These are phyloP conservation scores for Stentor roeselii DNA, from an alignment of 73 alveolate species.

Conservation along the genomic window DNA sequence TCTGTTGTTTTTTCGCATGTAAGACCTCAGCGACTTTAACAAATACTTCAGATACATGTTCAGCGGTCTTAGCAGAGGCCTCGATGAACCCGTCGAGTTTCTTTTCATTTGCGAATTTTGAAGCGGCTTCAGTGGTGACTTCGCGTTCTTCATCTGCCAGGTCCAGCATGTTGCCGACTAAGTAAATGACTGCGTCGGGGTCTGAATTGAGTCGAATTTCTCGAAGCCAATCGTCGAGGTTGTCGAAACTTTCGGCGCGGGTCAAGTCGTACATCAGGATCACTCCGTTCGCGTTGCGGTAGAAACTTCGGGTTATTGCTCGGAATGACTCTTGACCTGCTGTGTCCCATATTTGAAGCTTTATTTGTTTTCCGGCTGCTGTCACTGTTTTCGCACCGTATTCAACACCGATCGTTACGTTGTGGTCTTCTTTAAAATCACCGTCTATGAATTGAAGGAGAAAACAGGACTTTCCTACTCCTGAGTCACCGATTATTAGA, in stretches of 20 bases:
- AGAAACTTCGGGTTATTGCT: constrained; percentile 75
- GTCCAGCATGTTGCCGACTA: constrained; percentile 44
- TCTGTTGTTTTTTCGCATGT: no score
- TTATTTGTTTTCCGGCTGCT: constrained; percentile 53
- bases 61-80: constrained; percentile 31
- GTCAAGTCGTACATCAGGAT: constrained; percentile 72
- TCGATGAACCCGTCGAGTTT: constrained; percentile 33
- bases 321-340: constrained; percentile 94
- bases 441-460: constrained; percentile 66
- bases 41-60: constrained; percentile 29
- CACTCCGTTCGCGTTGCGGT: constrained; percentile 87
- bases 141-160: constrained; percentile 33
- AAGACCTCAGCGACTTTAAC: background rate
- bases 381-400: constrained; percentile 78
- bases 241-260: constrained; percentile 46
- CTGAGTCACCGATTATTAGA: constrained; percentile 27
- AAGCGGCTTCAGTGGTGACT: constrained; percentile 28
- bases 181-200: constrained; percentile 35
- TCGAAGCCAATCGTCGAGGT: constrained; percentile 59
- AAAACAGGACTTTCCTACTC: constrained; percentile 87
- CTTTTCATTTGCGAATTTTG: constrained; percentile 28
- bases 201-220: constrained; percentile 54
- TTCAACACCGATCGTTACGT: constrained; percentile 92
- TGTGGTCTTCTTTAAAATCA: constrained; percentile 65
- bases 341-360: constrained; percentile 93